Evolutionary conservation across 2,329 filamentous ascomycete species (phyloP).

Genomic region (Fusarium bactridioides): DNA sequence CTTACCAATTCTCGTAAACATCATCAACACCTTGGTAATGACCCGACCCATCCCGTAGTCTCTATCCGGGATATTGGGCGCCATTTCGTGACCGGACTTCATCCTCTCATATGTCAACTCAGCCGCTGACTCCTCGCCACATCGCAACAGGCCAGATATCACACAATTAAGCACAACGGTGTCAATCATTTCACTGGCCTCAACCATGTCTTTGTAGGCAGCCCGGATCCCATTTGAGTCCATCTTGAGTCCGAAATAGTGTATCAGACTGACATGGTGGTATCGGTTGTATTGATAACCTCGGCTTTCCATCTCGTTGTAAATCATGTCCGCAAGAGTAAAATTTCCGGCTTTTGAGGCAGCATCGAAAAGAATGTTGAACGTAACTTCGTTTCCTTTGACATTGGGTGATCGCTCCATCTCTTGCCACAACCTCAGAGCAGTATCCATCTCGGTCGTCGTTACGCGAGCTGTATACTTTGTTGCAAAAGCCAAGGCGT

Average conservation of each 20-base stretch:
- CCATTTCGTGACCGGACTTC: constrained; percentile 66
- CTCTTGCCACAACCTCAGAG: constrained; percentile 82
- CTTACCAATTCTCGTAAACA: constrained; percentile 63
- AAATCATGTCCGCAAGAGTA: constrained; percentile 81
- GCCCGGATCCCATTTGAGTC: constrained; percentile 78
- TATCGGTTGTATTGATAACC: constrained; percentile 76
- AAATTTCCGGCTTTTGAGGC: constrained; percentile 88
- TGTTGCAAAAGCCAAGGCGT: constrained; percentile 80
- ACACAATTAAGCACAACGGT: constrained; percentile 87
- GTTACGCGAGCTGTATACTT: constrained; percentile 68
- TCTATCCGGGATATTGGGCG: constrained; percentile 51
- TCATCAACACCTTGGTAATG: constrained; percentile 64
- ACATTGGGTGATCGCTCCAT: constrained; percentile 81
- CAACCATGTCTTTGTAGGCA: constrained; percentile 84
- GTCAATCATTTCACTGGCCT: constrained; percentile 86
- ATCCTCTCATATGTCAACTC: constrained; percentile 85
- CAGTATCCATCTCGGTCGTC: constrained; percentile 67
- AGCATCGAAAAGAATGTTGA: constrained; percentile 91
- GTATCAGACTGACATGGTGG: constrained; percentile 82
- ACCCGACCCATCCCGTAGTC: constrained; percentile 58
- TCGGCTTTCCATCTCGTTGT: constrained; percentile 79
- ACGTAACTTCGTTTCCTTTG: constrained; percentile 77
- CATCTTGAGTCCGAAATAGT: constrained; percentile 78
- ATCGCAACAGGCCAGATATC: constrained; percentile 78
- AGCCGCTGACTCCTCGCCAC: constrained; percentile 78